Evolutionary conservation across 2,329 filamentous ascomycete genomes (phyloP).

Genomic region (Dactylellina parvicollis): DNA sequence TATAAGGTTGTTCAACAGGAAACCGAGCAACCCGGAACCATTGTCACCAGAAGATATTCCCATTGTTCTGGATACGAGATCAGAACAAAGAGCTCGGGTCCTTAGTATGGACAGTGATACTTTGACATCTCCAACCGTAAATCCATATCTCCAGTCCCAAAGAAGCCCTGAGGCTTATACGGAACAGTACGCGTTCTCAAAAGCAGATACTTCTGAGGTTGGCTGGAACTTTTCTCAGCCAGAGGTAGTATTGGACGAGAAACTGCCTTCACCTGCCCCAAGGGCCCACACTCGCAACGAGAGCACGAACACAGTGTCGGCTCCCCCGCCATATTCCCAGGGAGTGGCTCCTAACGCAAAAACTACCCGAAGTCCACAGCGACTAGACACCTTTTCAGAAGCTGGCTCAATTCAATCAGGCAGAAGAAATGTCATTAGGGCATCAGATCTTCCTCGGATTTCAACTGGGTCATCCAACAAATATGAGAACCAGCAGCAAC

Average conservation of each 20-base stretch:
- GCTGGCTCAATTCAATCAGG: conserved; percentile 9
- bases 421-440: conserved; percentile 21
- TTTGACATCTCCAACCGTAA: not conserved
- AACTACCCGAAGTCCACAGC: conserved; percentile 1
- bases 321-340: conserved; percentile 40
- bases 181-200: conserved; percentile 13
- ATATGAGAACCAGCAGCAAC: conserved; percentile 1
- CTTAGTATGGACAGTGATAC: conserved; percentile 19
- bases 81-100: not conserved
- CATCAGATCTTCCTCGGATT: conserved; percentile 29
- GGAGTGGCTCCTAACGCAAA: conserved; percentile 7
- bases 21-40: not conserved
- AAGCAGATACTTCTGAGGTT: not conserved
- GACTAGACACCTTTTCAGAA: conserved; percentile 12
- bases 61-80: conserved; percentile 5
- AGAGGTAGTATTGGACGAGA: conserved; percentile 19
- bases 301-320: conserved; percentile 40
- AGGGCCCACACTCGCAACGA: conserved; percentile 27
- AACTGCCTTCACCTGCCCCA: conserved; percentile 19
- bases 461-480: conserved; percentile 8
- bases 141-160: not conserved
- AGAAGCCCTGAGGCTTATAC: conserved; percentile 2
- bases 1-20: conserved; percentile 2
- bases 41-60: conserved; percentile 1
- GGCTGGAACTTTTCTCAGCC: not conserved